A percentile compares a stretch with the other conserved stretches of the same genome.
Evolutionary conservation across 805 yeast species (phyloP).

Genomic region (Lipomyces chichibuensis): DNA sequence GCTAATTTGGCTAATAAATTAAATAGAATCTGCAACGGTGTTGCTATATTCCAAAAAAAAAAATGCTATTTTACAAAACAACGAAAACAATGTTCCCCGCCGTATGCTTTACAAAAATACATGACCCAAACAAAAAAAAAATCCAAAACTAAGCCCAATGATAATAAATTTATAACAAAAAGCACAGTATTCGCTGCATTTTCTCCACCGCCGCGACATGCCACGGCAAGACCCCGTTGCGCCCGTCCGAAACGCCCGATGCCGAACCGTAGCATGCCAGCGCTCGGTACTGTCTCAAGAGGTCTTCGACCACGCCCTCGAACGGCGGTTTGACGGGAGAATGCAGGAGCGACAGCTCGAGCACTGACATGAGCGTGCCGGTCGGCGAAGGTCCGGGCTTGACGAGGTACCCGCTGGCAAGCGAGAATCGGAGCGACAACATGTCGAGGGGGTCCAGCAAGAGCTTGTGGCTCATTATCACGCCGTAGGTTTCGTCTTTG

Average conservation of each 20-base stretch:
- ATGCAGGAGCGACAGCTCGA: constrained; percentile 39
- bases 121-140: not conserved
- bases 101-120: not conserved
- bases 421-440: constrained; percentile 23
- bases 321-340: not conserved
- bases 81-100: too few relatives aligned
- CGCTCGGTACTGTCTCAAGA: constrained; percentile 46
- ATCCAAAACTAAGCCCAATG: not conserved
- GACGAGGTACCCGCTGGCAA: constrained; percentile 32
- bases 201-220: constrained; percentile 46
- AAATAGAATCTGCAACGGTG: too few relatives aligned
- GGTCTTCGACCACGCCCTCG: constrained; percentile 39
- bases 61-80: not conserved
- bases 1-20: too few relatives aligned
- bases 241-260: constrained; percentile 42
- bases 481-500: constrained; percentile 42
- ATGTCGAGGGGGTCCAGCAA: constrained; percentile 19
- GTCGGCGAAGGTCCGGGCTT: constrained; percentile 22
- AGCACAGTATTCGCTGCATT: constrained; percentile 34
- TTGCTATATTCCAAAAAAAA: too few relatives aligned
- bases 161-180: constrained; percentile 10
- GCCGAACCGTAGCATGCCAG: constrained; percentile 45
- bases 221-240: constrained; percentile 46
- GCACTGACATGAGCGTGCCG: constrained; percentile 22
- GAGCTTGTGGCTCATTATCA: constrained; percentile 35